phyloP scores from a whole-genome alignment of 2,329 filamentous ascomycete genomes.

The Neonectria ditissima region DNA sequence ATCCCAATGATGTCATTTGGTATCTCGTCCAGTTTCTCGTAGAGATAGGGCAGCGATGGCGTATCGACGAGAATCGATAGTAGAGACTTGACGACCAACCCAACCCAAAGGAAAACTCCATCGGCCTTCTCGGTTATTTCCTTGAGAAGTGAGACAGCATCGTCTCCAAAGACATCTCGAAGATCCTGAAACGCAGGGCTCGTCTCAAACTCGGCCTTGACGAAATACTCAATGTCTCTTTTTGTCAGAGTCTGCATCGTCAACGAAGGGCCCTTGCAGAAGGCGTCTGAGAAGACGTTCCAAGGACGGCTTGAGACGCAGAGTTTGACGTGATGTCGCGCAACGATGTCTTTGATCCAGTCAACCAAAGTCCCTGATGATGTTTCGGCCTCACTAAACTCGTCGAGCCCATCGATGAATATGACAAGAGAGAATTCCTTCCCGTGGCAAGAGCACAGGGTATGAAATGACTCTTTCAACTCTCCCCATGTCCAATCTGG shows the following conservation, averaged over 20 bases:
- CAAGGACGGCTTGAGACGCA: conserved; percentile 7
- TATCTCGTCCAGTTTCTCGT: background rate
- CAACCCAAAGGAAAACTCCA: conserved; percentile 6
- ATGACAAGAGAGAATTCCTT: background rate
- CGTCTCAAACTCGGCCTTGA: background rate
- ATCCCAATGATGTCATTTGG: background rate
- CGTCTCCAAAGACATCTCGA: background rate
- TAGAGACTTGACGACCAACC: background rate
- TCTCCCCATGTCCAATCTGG: conserved; percentile 7
- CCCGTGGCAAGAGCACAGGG: background rate
- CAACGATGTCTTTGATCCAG: background rate
- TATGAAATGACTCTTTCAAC: conserved; percentile 4
- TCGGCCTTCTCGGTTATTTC: background rate
- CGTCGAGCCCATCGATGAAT: conserved; percentile 11
- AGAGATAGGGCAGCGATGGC: background rate
- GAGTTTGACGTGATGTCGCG: background rate
- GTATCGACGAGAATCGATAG: background rate
- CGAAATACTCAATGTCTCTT: background rate
- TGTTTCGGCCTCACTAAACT: background rate
- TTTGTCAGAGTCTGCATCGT: conserved; percentile 4
- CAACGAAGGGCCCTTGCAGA: background rate
- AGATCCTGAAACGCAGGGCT: background rate
- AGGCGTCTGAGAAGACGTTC: conserved; percentile 7
- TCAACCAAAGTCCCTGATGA: background rate
- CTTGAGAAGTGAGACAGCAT: background rate